These are phyloP conservation scores for Daedaleopsis nitida DNA, from an alignment of 768 basidiomycete species.

Conservation along the genomic window DNA sequence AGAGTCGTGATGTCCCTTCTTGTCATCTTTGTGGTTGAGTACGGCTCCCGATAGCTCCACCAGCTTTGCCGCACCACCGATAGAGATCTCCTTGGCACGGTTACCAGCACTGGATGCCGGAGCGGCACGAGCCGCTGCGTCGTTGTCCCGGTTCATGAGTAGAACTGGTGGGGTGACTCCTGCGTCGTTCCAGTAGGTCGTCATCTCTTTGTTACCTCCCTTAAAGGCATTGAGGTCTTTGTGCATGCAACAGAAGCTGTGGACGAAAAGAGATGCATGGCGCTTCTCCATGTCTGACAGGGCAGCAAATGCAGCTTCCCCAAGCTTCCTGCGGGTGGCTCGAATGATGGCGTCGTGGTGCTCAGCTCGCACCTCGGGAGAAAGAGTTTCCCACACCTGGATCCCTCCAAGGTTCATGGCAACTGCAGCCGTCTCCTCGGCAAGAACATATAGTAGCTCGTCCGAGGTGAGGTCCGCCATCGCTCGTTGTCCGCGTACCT, in stretches of 20 bases:
- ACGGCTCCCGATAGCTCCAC: slow-evolving; percentile 32
- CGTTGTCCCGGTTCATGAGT: slow-evolving; percentile 20
- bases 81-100: slow-evolving; percentile 24
- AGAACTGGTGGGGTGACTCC: slow-evolving; percentile 4
- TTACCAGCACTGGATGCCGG: slow-evolving; percentile 14
- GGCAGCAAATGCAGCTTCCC: slow-evolving; percentile 14
- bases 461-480: too few species aligned
- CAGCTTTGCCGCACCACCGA: slow-evolving; percentile 31
- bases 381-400: slow-evolving; percentile 6
- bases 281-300: slow-evolving; percentile 18
- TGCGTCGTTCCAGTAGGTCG: slow-evolving; percentile 1
- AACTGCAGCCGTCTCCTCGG: slow-evolving; percentile 24
- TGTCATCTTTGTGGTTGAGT: slow-evolving; percentile 38
- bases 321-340: slow-evolving; percentile 2
- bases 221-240: slow-evolving; percentile 40
- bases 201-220: slow-evolving; percentile 28
- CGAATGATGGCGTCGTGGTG: too few species aligned
- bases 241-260: slow-evolving; percentile 42
- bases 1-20: slow-evolving; percentile 37
- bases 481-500: neutral
- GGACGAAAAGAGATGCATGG: slow-evolving; percentile 33
- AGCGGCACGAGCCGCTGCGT: slow-evolving; percentile 4
- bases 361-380: neutral
- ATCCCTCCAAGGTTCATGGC: slow-evolving; percentile 14
- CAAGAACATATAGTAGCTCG: neutral